Evolutionary conservation across 495 filamentous ascomycete species (phyloP), one percentile per base, ranked within the genome.

Genomic region (Halenospora varia): DNA sequence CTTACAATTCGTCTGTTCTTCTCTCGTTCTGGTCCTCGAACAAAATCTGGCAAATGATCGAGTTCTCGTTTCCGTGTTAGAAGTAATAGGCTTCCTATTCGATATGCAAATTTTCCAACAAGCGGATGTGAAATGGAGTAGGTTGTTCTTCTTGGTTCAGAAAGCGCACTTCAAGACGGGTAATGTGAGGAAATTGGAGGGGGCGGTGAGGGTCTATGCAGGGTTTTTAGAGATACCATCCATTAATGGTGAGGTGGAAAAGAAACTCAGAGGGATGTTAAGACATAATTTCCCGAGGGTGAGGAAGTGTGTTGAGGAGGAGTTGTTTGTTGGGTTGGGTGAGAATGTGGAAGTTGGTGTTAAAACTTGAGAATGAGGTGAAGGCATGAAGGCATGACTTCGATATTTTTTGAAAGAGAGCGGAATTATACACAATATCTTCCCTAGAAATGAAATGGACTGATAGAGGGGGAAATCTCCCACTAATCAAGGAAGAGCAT

Each of bases 91-190:
- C 3, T 93, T 90, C 46, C 65, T 97, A 22, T 62, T 61, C 46
- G 62, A 65, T 50, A 48, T 48, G 50, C 39, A 42, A 9, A 40
- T 65, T n/a, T 52, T 67, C 11, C 59, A 60, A 25, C 53, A 57
- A 0, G 68, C 64, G 24, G 51, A 44, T 3, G 15, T 53, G 15
- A 59, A 66, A 41, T 79, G 78, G 62, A 78, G 79, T 61, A 78
- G 68, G 20, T 67, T 96, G 18, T 91, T 92, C 54, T 71, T 82
- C 25, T 70, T 82, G 13, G 79, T 84, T 9, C 90, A 93, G 61
- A 89, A 87, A 69, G 77, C 89, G 2, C 89, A 91, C 63, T 90
- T 86, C 75, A 92, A 91, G 72, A 87, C 88, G 10, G 78, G 81
- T 10, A 90, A 88, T 66, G 82, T 96, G 3, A 77, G 81, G 24